Percentiles rank a stretch among this genome's conserved stretches.
Evolutionary conservation across 495 filamentous ascomycete genomes (phyloP).

Genomic region (Podospora bellae-mahoneyi): DNA sequence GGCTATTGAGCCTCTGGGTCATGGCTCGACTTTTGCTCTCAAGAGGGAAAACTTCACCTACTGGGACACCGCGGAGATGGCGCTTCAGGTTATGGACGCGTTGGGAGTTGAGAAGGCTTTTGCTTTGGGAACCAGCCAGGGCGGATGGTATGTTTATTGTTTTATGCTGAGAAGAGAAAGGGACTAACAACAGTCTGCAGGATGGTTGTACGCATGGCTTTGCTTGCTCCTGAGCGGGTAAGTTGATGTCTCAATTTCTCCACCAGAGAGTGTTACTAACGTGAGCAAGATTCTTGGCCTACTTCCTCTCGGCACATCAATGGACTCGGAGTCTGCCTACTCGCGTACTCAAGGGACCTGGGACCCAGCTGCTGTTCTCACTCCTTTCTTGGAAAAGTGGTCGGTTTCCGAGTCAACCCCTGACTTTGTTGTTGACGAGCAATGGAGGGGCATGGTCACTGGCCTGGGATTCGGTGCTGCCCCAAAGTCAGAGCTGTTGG

Average conservation of each 20-base stretch:
- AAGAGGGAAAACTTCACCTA: constrained; percentile 49
- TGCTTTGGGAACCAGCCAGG: constrained; percentile 59
- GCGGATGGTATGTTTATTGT: constrained; percentile 44
- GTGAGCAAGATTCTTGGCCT: constrained; percentile 50
- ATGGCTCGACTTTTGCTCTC: constrained; percentile 45
- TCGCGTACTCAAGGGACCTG: constrained; percentile 54
- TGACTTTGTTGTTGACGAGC: constrained; percentile 54
- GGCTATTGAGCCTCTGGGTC: constrained; percentile 56
- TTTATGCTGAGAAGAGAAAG: background rate
- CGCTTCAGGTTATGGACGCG: constrained; percentile 45
- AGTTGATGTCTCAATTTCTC: constrained; percentile 20
- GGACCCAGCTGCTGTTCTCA: constrained; percentile 47
- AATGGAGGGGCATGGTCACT: constrained; percentile 53
- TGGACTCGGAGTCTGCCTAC: constrained; percentile 58
- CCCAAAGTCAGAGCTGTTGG: constrained; percentile 36
- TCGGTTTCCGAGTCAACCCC: constrained; percentile 41
- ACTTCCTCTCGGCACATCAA: constrained; percentile 59
- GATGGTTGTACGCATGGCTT: constrained; percentile 57
- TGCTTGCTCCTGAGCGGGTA: constrained; percentile 56
- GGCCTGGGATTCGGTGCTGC: constrained; percentile 54
- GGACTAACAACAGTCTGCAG: background rate
- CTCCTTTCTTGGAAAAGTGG: constrained; percentile 47
- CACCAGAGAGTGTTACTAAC: background rate
- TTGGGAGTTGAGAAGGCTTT: constrained; percentile 56
- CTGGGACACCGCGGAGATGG: constrained; percentile 53